Conservation (phyloP, 805 yeast genomes). For the Zygosaccharomyces kombuchaensis region DNA sequence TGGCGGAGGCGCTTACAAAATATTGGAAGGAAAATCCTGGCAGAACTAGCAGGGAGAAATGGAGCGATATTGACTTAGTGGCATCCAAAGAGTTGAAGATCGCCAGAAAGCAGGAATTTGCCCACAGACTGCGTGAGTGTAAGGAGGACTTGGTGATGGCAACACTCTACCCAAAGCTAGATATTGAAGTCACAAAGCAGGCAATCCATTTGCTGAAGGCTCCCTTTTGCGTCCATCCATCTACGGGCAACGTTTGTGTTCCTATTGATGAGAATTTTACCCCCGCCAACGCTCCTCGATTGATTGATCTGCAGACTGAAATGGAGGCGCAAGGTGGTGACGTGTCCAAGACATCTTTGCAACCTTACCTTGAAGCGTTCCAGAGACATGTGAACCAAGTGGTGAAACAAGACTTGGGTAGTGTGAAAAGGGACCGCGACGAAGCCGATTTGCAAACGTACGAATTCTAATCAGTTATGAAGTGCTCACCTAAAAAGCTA, state of each 20-base stretch:
- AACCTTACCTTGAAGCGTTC: constrained; percentile 66
- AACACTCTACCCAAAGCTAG: constrained; percentile 85
- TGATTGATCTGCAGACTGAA: constrained; percentile 59
- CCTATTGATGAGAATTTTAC: constrained; percentile 59
- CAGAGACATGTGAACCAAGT: constrained; percentile 55
- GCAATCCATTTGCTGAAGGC: constrained; percentile 89
- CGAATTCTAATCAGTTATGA: not conserved
- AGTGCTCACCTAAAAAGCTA: not conserved
- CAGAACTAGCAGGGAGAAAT: constrained; percentile 57
- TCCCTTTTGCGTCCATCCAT: constrained; percentile 95
- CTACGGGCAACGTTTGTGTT: constrained; percentile 92
- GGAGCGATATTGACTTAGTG: constrained; percentile 67
- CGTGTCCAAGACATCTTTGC: constrained; percentile 58
- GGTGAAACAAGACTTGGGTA: constrained; percentile 47
- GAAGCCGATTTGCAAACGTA: constrained; percentile 3
- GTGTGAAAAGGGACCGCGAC: constrained; percentile 40
- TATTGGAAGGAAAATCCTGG: constrained; percentile 56
- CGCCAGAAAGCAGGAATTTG: constrained; percentile 33
- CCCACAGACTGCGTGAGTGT: constrained; percentile 53
- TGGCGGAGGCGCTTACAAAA: constrained; percentile 48
- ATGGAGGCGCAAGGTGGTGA: constrained; percentile 47
- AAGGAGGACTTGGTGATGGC: constrained; percentile 78
- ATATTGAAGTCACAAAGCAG: constrained; percentile 87
- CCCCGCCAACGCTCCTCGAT: constrained; percentile 76
- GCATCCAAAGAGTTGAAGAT: constrained; percentile 38